Evolutionary conservation across 768 basidiomycete genomes (phyloP).

Genomic region (Kwoniella bestiolae): DNA sequence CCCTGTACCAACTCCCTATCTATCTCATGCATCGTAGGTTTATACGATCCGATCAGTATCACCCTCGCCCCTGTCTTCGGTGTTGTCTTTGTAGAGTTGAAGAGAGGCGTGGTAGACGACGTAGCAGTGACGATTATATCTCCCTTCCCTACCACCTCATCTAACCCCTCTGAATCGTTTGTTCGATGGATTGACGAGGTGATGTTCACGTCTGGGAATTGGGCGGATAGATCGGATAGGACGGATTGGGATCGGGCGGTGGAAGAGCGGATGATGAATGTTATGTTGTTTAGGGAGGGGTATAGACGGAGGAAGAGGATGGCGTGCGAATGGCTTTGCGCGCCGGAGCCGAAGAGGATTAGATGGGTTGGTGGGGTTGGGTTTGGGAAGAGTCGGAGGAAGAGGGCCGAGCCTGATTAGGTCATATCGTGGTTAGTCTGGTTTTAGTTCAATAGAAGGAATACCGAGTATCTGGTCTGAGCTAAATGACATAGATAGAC

Average conservation of each 20-base stretch:
- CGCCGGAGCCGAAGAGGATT: conserved; percentile 50
- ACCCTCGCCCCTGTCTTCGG: conserved; percentile 65
- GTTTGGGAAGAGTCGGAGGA: conserved; percentile 28
- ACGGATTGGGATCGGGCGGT: conserved; percentile 55
- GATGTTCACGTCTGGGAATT: conserved; percentile 27
- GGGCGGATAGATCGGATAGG: conserved; percentile 15
- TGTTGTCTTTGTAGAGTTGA: conserved; percentile 68
- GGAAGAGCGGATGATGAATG: conserved; percentile 58
- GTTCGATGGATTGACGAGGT: conserved; percentile 11
- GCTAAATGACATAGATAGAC: no score
- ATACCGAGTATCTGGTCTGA: no score
- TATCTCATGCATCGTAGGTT: conserved; percentile 77
- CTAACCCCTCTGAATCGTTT: conserved; percentile 9
- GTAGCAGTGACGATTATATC: conserved; percentile 78
- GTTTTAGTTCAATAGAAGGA: no score
- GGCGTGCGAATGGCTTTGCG: conserved; percentile 50
- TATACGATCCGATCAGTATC: conserved; percentile 81
- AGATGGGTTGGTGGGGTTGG: conserved; percentile 25
- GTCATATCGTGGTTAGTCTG: neutral
- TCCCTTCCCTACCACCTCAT: conserved; percentile 60
- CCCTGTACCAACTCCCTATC: conserved; percentile 65
- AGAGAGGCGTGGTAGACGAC: conserved; percentile 70
- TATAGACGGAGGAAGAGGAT: conserved; percentile 42
- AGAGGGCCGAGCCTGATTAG: conserved; percentile 48
- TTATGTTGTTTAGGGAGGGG: conserved; percentile 32